Conservation (phyloP, 176 grass and related monocot species). For the Cymbopogon citratus region DNA sequence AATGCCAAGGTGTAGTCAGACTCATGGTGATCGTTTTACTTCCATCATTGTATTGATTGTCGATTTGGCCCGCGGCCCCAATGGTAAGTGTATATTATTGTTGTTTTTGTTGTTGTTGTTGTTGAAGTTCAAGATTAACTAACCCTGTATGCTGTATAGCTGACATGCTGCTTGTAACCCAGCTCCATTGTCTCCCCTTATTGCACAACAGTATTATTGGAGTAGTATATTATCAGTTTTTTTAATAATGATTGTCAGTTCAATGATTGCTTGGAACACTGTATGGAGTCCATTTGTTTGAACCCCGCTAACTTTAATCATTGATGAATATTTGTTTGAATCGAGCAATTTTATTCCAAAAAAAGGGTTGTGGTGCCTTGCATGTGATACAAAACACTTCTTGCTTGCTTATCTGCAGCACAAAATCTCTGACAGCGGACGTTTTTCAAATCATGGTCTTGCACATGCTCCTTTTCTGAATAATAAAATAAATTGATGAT, state of each 20-base stretch:
- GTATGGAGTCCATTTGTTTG: constrained; percentile 40
- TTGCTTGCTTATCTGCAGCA: constrained; percentile 1
- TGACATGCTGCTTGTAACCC: constrained; percentile 20
- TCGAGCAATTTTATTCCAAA: constrained; percentile 30
- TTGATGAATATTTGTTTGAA: constrained; percentile 29
- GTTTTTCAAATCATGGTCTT: constrained; percentile 1
- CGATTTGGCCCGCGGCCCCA: not conserved
- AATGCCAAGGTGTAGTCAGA: constrained; percentile 28
- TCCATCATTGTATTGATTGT: constrained; percentile 17
- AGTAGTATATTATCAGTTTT: constrained; percentile 12
- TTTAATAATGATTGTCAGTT: no score
- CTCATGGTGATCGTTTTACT: not conserved
- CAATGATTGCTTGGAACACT: constrained; percentile 46
- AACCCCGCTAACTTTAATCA: constrained; percentile 34
- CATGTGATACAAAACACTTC: constrained; percentile 33
- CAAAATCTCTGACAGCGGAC: not conserved
- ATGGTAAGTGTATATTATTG: no score
- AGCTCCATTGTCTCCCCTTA: not conserved
- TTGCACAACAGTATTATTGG: not conserved
- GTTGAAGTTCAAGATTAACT: not conserved
- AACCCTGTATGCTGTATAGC: not conserved
- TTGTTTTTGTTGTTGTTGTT: no score
- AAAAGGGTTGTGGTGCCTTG: constrained; percentile 30
- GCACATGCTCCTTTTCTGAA: constrained; percentile 25
- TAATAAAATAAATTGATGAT: constrained; percentile 9